These are phyloP conservation scores for Monotropa hypopitys DNA, from an alignment of 179 eudicot species.

Conservation along the genomic window DNA sequence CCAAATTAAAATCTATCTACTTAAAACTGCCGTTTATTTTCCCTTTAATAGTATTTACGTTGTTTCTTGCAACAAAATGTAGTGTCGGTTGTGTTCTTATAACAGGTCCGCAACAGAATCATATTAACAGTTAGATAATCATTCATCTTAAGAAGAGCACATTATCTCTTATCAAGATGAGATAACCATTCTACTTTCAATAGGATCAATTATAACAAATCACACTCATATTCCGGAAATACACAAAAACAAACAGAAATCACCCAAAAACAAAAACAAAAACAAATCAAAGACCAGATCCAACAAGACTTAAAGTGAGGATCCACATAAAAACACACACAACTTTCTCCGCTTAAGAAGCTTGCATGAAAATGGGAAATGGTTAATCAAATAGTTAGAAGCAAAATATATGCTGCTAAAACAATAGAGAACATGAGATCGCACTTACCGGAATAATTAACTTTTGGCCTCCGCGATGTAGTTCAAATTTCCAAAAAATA, in stretches of 20 bases:
- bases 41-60: neutral
- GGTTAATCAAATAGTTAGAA: neutral
- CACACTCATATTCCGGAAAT: too few species aligned
- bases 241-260: neutral
- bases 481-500: slow-evolving; percentile 76
- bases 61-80: neutral
- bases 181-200: neutral
- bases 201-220: too few species aligned
- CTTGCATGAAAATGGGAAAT: neutral
- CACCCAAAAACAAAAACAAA: neutral
- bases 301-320: neutral
- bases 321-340: neutral
- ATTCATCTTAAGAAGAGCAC: neutral
- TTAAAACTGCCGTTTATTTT: neutral
- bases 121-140: neutral
- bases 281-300: too few species aligned
- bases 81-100: neutral
- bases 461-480: slow-evolving; percentile 91
- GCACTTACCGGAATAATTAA: slow-evolving; percentile 79
- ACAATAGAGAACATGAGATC: neutral
- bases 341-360: neutral
- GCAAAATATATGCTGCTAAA: neutral
- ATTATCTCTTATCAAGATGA: neutral
- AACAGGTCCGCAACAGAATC: neutral
- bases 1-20: neutral